Evolutionary conservation across 148 eudicot species (phyloP).

Genomic region (Rhododendron kiyosumense): DNA sequence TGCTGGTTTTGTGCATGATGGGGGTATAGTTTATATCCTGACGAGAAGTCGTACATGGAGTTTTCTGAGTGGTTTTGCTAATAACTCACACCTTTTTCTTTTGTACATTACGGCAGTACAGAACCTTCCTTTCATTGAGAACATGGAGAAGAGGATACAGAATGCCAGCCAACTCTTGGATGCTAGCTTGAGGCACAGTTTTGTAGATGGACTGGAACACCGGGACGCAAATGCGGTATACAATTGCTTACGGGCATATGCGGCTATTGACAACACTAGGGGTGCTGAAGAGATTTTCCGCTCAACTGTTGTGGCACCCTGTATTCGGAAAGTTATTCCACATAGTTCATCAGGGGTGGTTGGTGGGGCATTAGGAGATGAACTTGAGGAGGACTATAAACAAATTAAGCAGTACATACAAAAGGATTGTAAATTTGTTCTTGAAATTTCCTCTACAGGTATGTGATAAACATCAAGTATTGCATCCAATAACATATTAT

Average conservation of each 20-base stretch:
- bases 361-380: conserved; percentile 63
- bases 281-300: conserved; percentile 93
- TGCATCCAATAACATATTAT: background rate
- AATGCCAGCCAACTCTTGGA: conserved; percentile 70
- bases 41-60: background rate
- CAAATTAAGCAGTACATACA: conserved; percentile 56
- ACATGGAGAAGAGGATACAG: conserved; percentile 93
- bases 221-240: conserved; percentile 82
- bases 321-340: conserved; percentile 59
- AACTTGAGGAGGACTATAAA: conserved; percentile 69
- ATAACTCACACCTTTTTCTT: conserved; percentile 19
- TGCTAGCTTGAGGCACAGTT: conserved; percentile 89
- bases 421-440: conserved; percentile 73
- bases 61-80: background rate
- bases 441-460: conserved; percentile 87
- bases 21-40: background rate
- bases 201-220: conserved; percentile 86
- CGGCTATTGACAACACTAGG: conserved; percentile 83
- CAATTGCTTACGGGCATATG: conserved; percentile 97
- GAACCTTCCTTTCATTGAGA: conserved; percentile 94
- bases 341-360: conserved; percentile 40
- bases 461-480: background rate
- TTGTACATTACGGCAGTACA: conserved; percentile 78
- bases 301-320: conserved; percentile 69
- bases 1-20: conserved; percentile 7